A percentile compares a stretch with the other conserved stretches of the same genome.
Conservation (phyloP, 495 filamentous ascomycete genomes). For the Podospora sp. region DNA sequence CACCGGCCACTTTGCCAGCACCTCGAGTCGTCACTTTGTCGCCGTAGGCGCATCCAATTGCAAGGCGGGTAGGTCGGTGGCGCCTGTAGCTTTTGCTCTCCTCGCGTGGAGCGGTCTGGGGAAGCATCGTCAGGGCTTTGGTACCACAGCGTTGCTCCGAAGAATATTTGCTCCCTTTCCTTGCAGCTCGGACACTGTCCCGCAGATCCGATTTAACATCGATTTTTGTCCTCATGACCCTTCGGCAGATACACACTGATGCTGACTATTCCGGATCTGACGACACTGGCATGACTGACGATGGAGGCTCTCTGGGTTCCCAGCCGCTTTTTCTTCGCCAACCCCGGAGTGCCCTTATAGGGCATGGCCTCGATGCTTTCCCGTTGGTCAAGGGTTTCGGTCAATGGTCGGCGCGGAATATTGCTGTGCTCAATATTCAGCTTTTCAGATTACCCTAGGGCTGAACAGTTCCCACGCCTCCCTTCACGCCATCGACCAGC, state of each 20-base stretch:
- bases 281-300: slow-evolving; percentile 21
- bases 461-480: background rate
- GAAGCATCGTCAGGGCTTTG: background rate
- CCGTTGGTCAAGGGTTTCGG: background rate
- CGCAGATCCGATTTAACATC: slow-evolving; percentile 15
- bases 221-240: slow-evolving; percentile 26
- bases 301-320: slow-evolving; percentile 16
- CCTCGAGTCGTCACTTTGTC: background rate
- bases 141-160: slow-evolving; percentile 15
- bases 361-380: background rate
- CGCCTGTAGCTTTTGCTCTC: slow-evolving; percentile 1
- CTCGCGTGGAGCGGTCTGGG: slow-evolving; percentile 22
- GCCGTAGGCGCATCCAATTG: background rate
- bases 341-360: slow-evolving; percentile 12
- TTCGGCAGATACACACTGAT: slow-evolving; percentile 14
- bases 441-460: background rate
- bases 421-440: background rate
- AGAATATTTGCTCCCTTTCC: slow-evolving; percentile 14
- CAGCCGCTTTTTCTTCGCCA: background rate
- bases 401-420: background rate
- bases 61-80: background rate
- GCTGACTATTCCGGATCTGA: slow-evolving; percentile 25
- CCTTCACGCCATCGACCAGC: background rate
- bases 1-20: background rate
- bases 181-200: slow-evolving; percentile 19